Evolutionary conservation across 176 grass and related monocot genomes (phyloP).

Genomic region (Olyra latifolia): DNA sequence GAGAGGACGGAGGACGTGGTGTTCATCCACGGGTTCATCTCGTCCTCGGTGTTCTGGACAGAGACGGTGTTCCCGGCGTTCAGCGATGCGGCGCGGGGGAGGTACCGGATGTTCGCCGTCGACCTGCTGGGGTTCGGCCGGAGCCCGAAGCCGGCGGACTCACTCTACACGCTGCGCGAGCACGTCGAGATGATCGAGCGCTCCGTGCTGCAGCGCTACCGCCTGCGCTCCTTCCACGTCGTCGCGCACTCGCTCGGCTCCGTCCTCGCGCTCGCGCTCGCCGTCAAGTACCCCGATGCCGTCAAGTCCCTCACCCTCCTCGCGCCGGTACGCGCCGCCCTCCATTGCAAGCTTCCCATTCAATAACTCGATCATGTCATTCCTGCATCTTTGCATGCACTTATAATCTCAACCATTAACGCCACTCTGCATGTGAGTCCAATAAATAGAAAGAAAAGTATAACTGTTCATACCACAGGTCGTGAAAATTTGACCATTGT

Average conservation of each 20-base stretch:
- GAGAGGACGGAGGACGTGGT: conserved; percentile 53
- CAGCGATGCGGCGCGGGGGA: conserved; percentile 33
- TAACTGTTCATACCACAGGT: too few species aligned
- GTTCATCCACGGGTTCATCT: conserved; percentile 98
- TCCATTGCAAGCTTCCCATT: too few species aligned
- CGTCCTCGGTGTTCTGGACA: conserved; percentile 90
- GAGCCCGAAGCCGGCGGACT: conserved; percentile 93
- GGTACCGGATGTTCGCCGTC: conserved; percentile 73
- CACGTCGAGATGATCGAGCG: conserved; percentile 94
- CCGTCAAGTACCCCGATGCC: conserved; percentile 71
- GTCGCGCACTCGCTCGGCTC: conserved; percentile 89
- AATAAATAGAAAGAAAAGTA: too few species aligned
- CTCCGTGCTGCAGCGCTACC: conserved; percentile 70
- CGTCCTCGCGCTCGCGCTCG: conserved; percentile 77
- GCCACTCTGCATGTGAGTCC: too few species aligned
- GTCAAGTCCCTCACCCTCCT: conserved; percentile 82
- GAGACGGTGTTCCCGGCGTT: conserved; percentile 93
- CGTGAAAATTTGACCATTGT: too few species aligned
- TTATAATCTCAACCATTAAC: too few species aligned
- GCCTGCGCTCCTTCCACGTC: conserved; percentile 62
- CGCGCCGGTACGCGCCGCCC: conserved; percentile 71
- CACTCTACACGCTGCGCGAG: conserved; percentile 84
- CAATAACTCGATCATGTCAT: too few species aligned
- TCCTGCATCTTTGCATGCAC: too few species aligned
- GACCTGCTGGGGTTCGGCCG: conserved; percentile 92